Evolutionary conservation across 2,329 filamentous ascomycete genomes (phyloP), one percentile per base, ranked within the genome.

Genomic region (Verticillium tricorpus): DNA sequence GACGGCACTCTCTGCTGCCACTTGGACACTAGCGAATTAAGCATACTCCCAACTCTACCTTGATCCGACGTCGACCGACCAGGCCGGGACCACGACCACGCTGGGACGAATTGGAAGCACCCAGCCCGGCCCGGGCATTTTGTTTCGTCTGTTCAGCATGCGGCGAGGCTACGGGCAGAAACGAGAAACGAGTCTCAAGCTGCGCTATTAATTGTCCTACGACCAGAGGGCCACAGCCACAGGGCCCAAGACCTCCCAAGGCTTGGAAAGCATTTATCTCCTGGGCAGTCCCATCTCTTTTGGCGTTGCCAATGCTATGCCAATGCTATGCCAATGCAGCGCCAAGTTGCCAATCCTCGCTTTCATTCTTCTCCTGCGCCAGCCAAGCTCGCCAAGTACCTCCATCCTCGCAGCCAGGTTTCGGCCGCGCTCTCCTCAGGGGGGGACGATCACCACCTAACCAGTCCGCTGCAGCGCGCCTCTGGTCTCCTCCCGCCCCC

Each of bases 181-280:
- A 35, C 5, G 17, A 56, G 54, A 34, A 31, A 32, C 54, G 22
- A 31, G 55, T 57, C 55, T 57, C 55, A 57, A 9, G 34, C 31
- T 57, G 55, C 55, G 55, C 31, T 57, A 35, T 57, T 57, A 34
- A 35, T 34, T 25, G 32, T 3, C n/a, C n/a, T 11, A 12, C n/a
- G 40, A n/a, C 40, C 5, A 50, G 40, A 50, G 31, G 31, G 32
- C 34, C 55, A 57, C 55, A 35, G 32, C 55, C 55, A 22, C 55
- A 14, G 17, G n/a, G 55, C 31, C 32, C 55, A 35, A 34, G 32
- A 35, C 55, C 31, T 22, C 19, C n/a, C 40, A 50, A 50, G 40
- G n/a, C 31, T 57, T 32, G 31, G 57, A 58, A 58, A 58, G 37
- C 39, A 58, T 58, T 58, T 58, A 58, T 58, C 57, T 45, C 28